Evolutionary conservation across 148 eudicot species (phyloP).

Genomic region (Rhododendron griersonianum): DNA sequence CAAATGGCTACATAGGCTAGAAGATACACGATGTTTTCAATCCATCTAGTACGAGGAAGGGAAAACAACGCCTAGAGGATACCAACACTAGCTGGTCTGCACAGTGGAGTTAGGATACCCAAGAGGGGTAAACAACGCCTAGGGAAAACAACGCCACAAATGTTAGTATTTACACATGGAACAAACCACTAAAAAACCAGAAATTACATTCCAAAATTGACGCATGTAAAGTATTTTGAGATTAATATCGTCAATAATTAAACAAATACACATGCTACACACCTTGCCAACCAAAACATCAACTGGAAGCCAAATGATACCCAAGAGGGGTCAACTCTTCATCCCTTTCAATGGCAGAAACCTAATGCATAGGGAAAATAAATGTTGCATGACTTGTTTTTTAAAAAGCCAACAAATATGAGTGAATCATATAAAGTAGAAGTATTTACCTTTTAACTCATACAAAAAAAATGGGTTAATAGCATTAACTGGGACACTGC

Average conservation of each 20-base stretch:
- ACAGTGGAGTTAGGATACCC: too few relatives aligned
- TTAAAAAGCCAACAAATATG: background rate
- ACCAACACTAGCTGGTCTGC: too few relatives aligned
- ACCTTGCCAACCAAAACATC: slow-evolving; percentile 97
- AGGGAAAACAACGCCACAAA: too few relatives aligned
- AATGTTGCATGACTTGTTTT: background rate
- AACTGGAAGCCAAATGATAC: slow-evolving; percentile 93
- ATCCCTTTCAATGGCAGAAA: slow-evolving; percentile 83
- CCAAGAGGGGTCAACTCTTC: slow-evolving; percentile 96
- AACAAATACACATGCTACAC: slow-evolving; percentile 3
- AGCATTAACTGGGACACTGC: background rate
- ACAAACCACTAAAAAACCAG: background rate
- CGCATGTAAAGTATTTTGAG: background rate
- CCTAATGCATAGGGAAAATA: slow-evolving; percentile 36
- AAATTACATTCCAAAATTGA: background rate
- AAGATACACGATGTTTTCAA: too few relatives aligned
- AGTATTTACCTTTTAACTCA: background rate
- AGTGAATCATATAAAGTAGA: background rate
- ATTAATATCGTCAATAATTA: background rate
- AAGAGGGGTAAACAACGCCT: too few relatives aligned
- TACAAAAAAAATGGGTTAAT: background rate
- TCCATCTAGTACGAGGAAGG: too few relatives aligned
- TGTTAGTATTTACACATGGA: background rate
- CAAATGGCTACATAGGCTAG: too few relatives aligned
- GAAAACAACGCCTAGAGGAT: too few relatives aligned